Percentiles rank a stretch among this genome's conserved stretches.
phyloP scores from a whole-genome alignment of 2,329 filamentous ascomycete species.

The Colletotrichum graminicola region DNA sequence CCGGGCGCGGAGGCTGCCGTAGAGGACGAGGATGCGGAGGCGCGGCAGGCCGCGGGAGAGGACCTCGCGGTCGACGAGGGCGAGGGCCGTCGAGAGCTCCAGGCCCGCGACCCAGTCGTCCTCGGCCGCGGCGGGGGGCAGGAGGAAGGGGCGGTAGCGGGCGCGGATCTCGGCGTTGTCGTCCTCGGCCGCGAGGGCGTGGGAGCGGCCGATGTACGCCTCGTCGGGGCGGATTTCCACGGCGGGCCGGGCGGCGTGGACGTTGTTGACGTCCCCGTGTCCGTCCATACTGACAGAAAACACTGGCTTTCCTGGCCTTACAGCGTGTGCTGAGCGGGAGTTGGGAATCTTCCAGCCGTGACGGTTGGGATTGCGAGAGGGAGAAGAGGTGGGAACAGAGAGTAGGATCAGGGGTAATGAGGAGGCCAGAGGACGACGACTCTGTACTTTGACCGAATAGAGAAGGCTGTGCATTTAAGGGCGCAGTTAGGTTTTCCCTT shows the following conservation, averaged over 20 bases:
- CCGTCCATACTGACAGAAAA: constrained; percentile 40
- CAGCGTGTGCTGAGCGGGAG: not conserved
- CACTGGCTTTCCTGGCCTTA: not conserved
- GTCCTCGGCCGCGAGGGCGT: constrained; percentile 59
- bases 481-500: not conserved
- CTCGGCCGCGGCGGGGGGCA: constrained; percentile 49
- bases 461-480: not conserved
- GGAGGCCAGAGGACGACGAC: not conserved
- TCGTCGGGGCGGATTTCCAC: constrained; percentile 44
- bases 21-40: constrained; percentile 70
- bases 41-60: constrained; percentile 51
- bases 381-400: not conserved
- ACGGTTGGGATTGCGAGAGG: not conserved
- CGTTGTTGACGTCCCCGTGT: constrained; percentile 52
- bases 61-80: constrained; percentile 62
- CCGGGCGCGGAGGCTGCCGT: constrained; percentile 68
- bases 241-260: constrained; percentile 44
- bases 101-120: constrained; percentile 69
- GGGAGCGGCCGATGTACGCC: constrained; percentile 47
- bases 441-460: not conserved
- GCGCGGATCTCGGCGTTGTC: constrained; percentile 61
- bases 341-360: not conserved
- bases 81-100: constrained; percentile 65
- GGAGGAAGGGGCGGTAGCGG: constrained; percentile 69
- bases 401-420: too few species aligned